Conservation (phyloP, 2,329 filamentous ascomycete genomes). For the Orbilia ellipsospora region DNA sequence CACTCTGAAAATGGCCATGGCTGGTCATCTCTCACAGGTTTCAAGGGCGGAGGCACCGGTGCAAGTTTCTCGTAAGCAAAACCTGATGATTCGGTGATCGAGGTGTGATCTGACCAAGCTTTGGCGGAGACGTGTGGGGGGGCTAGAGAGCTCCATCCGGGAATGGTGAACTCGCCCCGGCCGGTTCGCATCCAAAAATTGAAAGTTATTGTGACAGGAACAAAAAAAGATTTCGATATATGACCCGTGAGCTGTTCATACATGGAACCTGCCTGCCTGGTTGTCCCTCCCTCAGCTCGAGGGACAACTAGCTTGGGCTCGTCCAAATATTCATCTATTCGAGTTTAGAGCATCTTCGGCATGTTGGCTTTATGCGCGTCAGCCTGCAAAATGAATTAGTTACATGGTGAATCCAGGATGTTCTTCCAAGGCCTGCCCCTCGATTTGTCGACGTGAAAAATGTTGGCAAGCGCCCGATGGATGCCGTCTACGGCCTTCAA, state of each 20-base stretch:
- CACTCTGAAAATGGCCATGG: neutral
- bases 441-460: conserved; percentile 7
- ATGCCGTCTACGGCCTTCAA: conserved; percentile 55
- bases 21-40: neutral
- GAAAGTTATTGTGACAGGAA: conserved; percentile 14
- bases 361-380: conserved; percentile 43
- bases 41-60: conserved; percentile 1
- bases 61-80: conserved; percentile 23
- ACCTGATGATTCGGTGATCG: conserved; percentile 10
- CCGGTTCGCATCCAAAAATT: conserved; percentile 11
- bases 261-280: conserved; percentile 3
- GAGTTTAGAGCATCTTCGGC: no score
- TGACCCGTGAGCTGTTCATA: conserved; percentile 23
- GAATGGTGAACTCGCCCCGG: conserved; percentile 41
- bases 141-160: conserved; percentile 27
- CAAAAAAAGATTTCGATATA: neutral
- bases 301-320: no score
- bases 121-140: conserved; percentile 27
- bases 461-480: conserved; percentile 48
- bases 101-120: neutral
- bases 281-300: no score
- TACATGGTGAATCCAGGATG: neutral
- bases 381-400: conserved; percentile 41
- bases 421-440: conserved; percentile 18
- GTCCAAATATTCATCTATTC: no score